Evolutionary conservation across 75 land plant genomes (phyloP).

Genomic region (Gnetum montanum): DNA sequence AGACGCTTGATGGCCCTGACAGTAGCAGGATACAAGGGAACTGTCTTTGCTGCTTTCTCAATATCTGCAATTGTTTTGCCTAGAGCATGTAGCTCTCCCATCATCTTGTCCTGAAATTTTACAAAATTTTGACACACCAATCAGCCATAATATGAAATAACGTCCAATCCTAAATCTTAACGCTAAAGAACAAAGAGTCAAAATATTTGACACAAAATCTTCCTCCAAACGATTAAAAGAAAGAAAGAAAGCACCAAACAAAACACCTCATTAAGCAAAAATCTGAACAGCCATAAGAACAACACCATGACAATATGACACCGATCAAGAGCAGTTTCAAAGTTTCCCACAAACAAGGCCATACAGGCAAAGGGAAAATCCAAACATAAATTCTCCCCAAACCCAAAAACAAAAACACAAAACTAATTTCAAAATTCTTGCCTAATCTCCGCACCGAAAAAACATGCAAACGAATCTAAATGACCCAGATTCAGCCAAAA

Average conservation of each 20-base stretch:
- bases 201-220: background rate
- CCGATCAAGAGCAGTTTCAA: background rate
- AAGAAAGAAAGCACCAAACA: background rate
- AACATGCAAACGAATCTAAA: too few relatives aligned
- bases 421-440: too few relatives aligned
- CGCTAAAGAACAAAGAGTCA: background rate
- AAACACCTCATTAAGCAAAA: too few relatives aligned
- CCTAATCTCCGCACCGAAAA: too few relatives aligned
- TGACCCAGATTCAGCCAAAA: too few relatives aligned
- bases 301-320: too few relatives aligned
- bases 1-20: constrained; percentile 55
- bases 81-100: constrained; percentile 54
- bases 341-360: constrained; percentile 4
- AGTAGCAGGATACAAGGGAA: constrained; percentile 51
- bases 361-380: background rate
- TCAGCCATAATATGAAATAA: background rate
- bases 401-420: too few relatives aligned
- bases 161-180: background rate
- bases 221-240: background rate
- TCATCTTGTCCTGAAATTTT: constrained; percentile 85
- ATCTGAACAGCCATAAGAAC: too few relatives aligned
- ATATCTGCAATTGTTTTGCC: constrained; percentile 62
- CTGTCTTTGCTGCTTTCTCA: constrained; percentile 26
- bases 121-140: constrained; percentile 15
- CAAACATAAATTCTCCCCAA: too few relatives aligned